Percentiles rank a stretch among this genome's conserved stretches.
Conservation (phyloP, 2,329 filamentous ascomycete species). For the Fusarium temperatum region DNA sequence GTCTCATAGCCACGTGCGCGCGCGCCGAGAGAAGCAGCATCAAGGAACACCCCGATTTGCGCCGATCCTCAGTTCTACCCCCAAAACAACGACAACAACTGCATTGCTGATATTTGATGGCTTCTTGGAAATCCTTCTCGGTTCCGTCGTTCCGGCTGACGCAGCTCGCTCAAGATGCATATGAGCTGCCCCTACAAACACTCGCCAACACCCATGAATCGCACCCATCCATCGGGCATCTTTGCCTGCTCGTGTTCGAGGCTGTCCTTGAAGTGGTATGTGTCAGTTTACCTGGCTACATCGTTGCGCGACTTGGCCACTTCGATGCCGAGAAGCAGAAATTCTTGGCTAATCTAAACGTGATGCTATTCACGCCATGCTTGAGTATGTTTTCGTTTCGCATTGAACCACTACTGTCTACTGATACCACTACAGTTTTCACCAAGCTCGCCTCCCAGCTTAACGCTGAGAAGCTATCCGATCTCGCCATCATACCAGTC, state of each 20-base stretch:
- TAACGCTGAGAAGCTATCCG: conserved; percentile 86
- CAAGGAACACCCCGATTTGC: conserved; percentile 16
- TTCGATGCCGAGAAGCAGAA: conserved; percentile 97
- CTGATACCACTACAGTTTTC: conserved; percentile 71
- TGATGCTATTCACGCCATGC: conserved; percentile 95
- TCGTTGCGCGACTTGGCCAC: conserved; percentile 87
- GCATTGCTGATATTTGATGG: conserved; percentile 44
- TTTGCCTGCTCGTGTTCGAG: conserved; percentile 88
- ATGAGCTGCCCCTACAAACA: conserved; percentile 54
- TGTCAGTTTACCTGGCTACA: conserved; percentile 92
- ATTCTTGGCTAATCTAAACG: conserved; percentile 95
- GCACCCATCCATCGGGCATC: conserved; percentile 73
- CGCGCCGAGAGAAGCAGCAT: conserved; percentile 19
- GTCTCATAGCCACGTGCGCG: not conserved
- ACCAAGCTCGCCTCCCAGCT: conserved; percentile 96
- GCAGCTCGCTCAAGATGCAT: conserved; percentile 49
- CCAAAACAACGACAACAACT: conserved; percentile 5
- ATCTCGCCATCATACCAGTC: conserved; percentile 92
- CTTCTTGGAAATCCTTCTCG: conserved; percentile 49
- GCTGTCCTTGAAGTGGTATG: conserved; percentile 95
- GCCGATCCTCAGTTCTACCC: conserved; percentile 8
- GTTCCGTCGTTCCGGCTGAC: conserved; percentile 58
- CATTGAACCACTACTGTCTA: conserved; percentile 27
- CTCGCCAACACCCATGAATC: conserved; percentile 57
- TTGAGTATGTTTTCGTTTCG: conserved; percentile 68